These are phyloP conservation scores for Blastobotrys attinorum DNA, from an alignment of 805 yeast genomes.

Conservation along the genomic window DNA sequence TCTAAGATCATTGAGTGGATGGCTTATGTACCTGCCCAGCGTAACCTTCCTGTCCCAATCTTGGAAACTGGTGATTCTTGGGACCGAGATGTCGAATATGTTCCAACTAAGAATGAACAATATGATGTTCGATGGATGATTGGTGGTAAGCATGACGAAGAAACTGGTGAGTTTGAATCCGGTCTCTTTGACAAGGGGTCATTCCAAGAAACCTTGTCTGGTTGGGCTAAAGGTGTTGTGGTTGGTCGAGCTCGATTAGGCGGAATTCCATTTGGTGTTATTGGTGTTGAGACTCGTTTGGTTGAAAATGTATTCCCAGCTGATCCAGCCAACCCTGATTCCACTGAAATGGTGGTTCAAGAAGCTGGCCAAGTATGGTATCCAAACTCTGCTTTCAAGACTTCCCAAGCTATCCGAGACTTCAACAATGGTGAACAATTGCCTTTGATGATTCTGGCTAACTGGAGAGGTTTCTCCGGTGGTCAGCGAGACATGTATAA, in stretches of 20 bases:
- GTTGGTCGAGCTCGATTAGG: constrained; percentile 98
- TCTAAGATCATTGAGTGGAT: constrained; percentile 92
- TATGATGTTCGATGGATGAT: constrained; percentile 95
- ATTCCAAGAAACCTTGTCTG: constrained; percentile 91
- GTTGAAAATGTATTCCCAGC: constrained; percentile 92
- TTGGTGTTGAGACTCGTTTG: constrained; percentile 88
- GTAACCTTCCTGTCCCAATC: constrained; percentile 86
- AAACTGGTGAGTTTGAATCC: constrained; percentile 59
- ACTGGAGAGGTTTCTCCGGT: constrained; percentile 99
- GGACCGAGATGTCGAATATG: constrained; percentile 87
- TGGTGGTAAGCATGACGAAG: constrained; percentile 80
- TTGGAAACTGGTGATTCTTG: constrained; percentile 70
- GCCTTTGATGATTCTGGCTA: constrained; percentile 94
- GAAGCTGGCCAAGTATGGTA: constrained; percentile 99
- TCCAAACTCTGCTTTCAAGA: constrained; percentile 98
- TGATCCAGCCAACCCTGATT: constrained; percentile 96
- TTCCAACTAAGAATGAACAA: constrained; percentile 61
- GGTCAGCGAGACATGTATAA: constrained; percentile 99
- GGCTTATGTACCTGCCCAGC: constrained; percentile 86
- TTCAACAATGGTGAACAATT: constrained; percentile 97
- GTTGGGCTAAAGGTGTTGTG: constrained; percentile 98
- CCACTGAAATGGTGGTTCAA: constrained; percentile 77
- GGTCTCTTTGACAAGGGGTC: constrained; percentile 92
- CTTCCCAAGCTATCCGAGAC: constrained; percentile 97
- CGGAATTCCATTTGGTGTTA: constrained; percentile 98